Conservation (phyloP, 495 filamentous ascomycete species). For the Neurospora sp. region DNA sequence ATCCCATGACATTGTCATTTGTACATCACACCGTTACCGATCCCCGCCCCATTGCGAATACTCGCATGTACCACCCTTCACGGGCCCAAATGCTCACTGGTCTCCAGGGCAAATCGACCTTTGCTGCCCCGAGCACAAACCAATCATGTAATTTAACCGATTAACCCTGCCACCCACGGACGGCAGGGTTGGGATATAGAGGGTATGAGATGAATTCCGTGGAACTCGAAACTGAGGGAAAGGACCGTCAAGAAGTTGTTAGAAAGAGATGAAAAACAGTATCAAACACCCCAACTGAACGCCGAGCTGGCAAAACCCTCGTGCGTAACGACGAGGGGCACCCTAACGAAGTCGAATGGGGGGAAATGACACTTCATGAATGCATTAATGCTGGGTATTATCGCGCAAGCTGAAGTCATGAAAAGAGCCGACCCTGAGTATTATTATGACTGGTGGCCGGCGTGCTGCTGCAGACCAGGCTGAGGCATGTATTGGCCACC, state of each 20-base stretch:
- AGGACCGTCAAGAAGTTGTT: conserved; percentile 9
- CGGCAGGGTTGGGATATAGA: neutral
- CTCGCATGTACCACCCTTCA: neutral
- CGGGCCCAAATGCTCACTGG: neutral
- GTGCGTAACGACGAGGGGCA: conserved; percentile 7
- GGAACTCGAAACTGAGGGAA: conserved; percentile 5
- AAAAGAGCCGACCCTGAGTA: conserved; percentile 6
- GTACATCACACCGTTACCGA: neutral
- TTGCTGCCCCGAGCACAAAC: neutral
- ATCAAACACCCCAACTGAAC: conserved; percentile 21
- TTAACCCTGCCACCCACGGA: neutral
- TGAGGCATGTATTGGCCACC: conserved; percentile 43
- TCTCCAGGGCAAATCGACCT: neutral
- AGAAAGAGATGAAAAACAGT: conserved; percentile 19
- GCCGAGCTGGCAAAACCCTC: conserved; percentile 17
- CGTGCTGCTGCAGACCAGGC: conserved; percentile 43
- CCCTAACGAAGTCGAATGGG: conserved; percentile 15
- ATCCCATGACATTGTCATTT: neutral
- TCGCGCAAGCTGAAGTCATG: conserved; percentile 27
- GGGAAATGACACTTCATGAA: conserved; percentile 33
- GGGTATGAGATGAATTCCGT: conserved; percentile 5
- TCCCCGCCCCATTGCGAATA: neutral
- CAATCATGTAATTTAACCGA: neutral
- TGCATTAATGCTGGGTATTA: conserved; percentile 44
- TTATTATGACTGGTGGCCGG: conserved; percentile 41